These are phyloP conservation scores for Parascedosporium putredinis DNA, from an alignment of 2,329 filamentous ascomycete genomes.

Conservation along the genomic window DNA sequence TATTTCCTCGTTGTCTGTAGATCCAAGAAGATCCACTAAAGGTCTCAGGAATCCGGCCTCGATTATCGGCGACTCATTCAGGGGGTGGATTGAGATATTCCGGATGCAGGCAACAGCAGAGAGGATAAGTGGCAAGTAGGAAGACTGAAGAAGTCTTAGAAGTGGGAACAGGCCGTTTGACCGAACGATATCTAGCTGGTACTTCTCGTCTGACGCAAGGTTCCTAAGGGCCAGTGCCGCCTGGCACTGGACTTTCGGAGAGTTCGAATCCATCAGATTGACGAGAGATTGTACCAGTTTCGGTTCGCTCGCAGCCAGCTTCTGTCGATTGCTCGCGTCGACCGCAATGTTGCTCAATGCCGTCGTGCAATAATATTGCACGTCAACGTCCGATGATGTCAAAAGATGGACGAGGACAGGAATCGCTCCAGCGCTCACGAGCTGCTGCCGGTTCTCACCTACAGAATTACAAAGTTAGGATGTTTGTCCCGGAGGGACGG, in stretches of 20 bases:
- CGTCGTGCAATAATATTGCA: constrained; percentile 99
- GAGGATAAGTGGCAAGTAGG: constrained; percentile 88
- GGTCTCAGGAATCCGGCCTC: constrained; percentile 93
- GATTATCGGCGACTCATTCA: constrained; percentile 97
- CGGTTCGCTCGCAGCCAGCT: constrained; percentile 80
- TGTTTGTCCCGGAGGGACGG: not conserved
- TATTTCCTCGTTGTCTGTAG: constrained; percentile 96
- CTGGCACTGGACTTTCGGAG: constrained; percentile 96
- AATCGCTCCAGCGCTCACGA: constrained; percentile 95
- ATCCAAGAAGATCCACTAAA: constrained; percentile 84
- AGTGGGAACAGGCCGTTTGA: constrained; percentile 77
- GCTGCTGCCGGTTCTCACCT: constrained; percentile 97
- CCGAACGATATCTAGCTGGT: constrained; percentile 93
- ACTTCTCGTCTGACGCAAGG: constrained; percentile 94
- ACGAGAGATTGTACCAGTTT: constrained; percentile 90
- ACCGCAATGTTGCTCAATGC: constrained; percentile 98
- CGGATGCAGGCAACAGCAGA: constrained; percentile 96
- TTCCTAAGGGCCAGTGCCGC: constrained; percentile 90
- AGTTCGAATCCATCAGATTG: constrained; percentile 93
- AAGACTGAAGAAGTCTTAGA: constrained; percentile 82
- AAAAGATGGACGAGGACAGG: constrained; percentile 92
- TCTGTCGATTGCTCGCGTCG: constrained; percentile 80
- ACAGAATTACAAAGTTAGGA: constrained; percentile 15
- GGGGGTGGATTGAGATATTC: constrained; percentile 95
- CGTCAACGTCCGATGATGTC: constrained; percentile 86